Conservation (phyloP, 331 rosid genomes). For the Ulmus americana region DNA sequence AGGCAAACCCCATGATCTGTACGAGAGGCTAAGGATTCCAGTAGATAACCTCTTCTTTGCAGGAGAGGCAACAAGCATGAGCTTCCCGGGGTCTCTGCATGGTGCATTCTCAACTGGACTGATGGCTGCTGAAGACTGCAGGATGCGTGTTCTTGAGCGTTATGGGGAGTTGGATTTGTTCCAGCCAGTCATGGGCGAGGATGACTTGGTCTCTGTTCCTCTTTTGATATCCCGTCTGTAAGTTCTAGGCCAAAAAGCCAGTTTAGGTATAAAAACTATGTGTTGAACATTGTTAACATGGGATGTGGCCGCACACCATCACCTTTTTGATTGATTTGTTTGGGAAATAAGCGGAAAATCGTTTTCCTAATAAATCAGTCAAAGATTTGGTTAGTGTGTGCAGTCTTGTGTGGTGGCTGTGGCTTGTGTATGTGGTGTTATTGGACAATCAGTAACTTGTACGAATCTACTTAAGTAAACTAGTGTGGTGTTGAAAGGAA, state of each 20-base stretch:
- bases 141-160: conserved; percentile 90
- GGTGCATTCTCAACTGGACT: conserved; percentile 84
- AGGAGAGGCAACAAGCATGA: conserved; percentile 86
- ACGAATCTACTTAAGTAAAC: not conserved
- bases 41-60: conserved; percentile 93
- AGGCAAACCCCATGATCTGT: conserved; percentile 84
- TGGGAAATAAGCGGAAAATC: conserved; percentile 16
- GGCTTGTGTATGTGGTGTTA: not conserved
- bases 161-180: conserved; percentile 83
- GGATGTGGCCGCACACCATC: conserved; percentile 8
- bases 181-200: conserved; percentile 75
- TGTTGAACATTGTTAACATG: not conserved
- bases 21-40: conserved; percentile 81
- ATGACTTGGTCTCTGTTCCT: conserved; percentile 46
- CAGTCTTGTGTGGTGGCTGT: not conserved
- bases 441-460: not conserved
- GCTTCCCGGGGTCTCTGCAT: conserved; percentile 81
- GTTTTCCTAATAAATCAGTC: conserved; percentile 12
- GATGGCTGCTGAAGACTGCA: conserved; percentile 97
- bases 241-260: conserved; percentile 1
- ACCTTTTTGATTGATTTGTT: conserved; percentile 16
- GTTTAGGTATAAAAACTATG: not conserved
- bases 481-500: too few species aligned
- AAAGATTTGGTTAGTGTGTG: conserved; percentile 11
- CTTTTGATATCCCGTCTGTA: conserved; percentile 81